Base-by-base conservation (phyloP, 768 basidiomycete genomes). In the Pleurotus salmoneostramineus region DNA sequence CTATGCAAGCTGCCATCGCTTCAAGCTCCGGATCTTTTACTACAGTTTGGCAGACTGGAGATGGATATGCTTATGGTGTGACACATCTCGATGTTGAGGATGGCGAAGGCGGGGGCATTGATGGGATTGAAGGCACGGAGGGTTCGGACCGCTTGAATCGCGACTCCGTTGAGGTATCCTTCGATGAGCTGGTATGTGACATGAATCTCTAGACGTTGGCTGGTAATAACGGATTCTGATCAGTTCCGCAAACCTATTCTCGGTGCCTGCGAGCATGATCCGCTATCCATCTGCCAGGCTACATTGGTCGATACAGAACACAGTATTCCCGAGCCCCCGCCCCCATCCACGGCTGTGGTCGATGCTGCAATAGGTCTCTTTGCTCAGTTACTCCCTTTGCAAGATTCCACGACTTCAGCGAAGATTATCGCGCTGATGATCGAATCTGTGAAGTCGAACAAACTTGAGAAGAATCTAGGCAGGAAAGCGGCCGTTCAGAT, bases 1-100 rank as follows among this genome's bases (percentile, higher is more conserved):
- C 88, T 0, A 83, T 97, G 14, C 96, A 98, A 70, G 95, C 95
- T 0, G 91, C 93, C 0, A 96, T 98, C 61, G 89, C 91, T 0
- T 87, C 91, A 0, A 91, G 87, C 5, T 81, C 91, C 0, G 95
- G 95, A 1, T 77, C 83, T 0, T 95, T 97, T 70, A 86, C 85
- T 2, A 84, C 82, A 11, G 80, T 99, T 10, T 98, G 96, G 96
- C 83, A 88, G 57, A 82, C 83, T 56, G 77, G 81, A 1, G 96
- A 98, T 69, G 92, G 93, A 4, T 96, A 94, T 71, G 95, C 87
- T 0, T 95, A 93, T 71, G 96, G 96, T 0, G 86, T 97, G 2
- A 92, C 93, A 3, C 88, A 81, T 44, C 73, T 87, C 17, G 82
- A 85, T 48, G 69, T 84, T 17, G 67, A 71, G 10, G 78, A 83